Evolutionary conservation across 192 early-diverging fungal genomes (phyloP), one percentile per base, ranked within the genome.

Genomic region (Dimargaris verticillata): DNA sequence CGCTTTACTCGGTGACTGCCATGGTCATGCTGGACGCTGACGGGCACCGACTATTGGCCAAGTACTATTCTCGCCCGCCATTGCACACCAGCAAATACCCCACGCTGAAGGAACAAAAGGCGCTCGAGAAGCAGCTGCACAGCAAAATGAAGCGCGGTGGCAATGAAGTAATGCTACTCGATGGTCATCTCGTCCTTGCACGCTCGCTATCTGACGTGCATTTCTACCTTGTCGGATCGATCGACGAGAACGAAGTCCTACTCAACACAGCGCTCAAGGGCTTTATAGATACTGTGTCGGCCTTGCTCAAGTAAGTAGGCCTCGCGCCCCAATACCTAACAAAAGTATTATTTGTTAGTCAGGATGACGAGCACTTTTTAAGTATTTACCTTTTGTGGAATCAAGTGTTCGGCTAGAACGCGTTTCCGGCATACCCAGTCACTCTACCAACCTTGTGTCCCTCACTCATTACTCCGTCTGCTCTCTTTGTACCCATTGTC

Each of bases 181-280:
- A 98, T 60, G 88, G 88, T 51, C 88, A 92, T 49, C 82, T 95
- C 15, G 86, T 96, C 51, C 74, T 92, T 5, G 93, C 91, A 77
- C 85, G 86, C 55, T 81, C 78, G 69, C 78, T 83, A 42, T 83
- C 87, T 65, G 93, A 96, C 66, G 81, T 91, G 48, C 85, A 89
- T 61, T 85, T 98, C 66, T 94, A 93, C 69, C 76, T 96, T 49
- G 83, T 98, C 20, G 93, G 92, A 3, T 82, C 82, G 28, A 73
- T 80, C 18, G 90, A 98, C 60, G 92, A 96, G 69, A 98, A 98
- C 73, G 95, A 98, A 73, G 69, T 95, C 22, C 78, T 96, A 68
- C 80, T 98, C 50, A 68, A 71, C 28, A 75, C 78, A 41, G 83
- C 88, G 53, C 72, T 98, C 68, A 83, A 80, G 41, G 80, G 83